Evolutionary conservation across 768 basidiomycete genomes (phyloP), one percentile per base, ranked within the genome.

Genomic region (Artomyces pyxidatus): DNA sequence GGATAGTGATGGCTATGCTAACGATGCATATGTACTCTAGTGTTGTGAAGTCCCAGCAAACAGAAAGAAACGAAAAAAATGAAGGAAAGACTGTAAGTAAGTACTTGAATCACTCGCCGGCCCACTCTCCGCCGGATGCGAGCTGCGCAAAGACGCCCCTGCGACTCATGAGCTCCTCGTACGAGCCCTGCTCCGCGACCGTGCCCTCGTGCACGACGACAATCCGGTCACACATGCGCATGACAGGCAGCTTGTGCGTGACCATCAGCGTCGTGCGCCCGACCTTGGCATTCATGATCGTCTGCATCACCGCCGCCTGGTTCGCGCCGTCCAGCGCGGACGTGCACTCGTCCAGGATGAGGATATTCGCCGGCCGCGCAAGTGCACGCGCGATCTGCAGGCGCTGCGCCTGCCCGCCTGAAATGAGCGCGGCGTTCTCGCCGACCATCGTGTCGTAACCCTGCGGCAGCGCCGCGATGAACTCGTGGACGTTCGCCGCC

Each of bases 291-390:
- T 67, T 60, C 49, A 70, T 69, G 42, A 94, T 81, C 6, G 89
- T 84, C 47, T 89, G 82, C 59, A 97, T 66, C 12, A 98, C 85
- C 14, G 78, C 82, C 1, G 76, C 74, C 67, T 93, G 86, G 65
- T 95, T 97, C 58, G 80, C 80, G 1, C 78, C 71, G 62, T 98
- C 94, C 51, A 96, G 68, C 5, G 94, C 89, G 38, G 81, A 84
- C n/a, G 95, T 98, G 62, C 93, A 96, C 62, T 98, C 95, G 63
- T 97, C 94, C 47, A 97, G 69, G 29, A 97, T 81, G 39, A 96
- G 71, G 12, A 97, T 76, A 38, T 73, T 76, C 0, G 82, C 71
- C 0, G 79, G 76, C 28, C 88, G 73, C 1, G 83, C 85, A n/a
- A 97, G 76, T 0, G 94, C 91, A 4, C 94, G 78, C 0, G 94